Conservation (phyloP, 2,329 filamentous ascomycete genomes). For the Beauveria pseudobassiana region DNA sequence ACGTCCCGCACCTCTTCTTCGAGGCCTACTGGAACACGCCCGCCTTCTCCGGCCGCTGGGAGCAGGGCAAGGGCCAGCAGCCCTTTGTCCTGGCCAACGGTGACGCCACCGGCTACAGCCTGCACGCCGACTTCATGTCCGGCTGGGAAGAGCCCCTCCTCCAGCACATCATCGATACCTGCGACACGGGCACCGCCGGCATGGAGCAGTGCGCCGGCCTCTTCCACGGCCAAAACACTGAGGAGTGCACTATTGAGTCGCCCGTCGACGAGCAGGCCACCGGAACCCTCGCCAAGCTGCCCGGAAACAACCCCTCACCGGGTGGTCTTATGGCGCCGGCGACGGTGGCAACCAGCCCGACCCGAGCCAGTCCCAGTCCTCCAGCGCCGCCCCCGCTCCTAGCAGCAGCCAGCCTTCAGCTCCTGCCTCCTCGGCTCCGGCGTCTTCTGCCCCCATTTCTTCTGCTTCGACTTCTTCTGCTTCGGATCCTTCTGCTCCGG, state of each 20-base stretch:
- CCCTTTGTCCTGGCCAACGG: conserved; percentile 65
- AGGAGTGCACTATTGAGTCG: conserved; percentile 43
- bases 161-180: conserved; percentile 59
- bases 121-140: conserved; percentile 66
- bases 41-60: conserved; percentile 44
- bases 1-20: conserved; percentile 50
- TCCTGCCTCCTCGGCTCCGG: not conserved
- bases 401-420: not conserved
- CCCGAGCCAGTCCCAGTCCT: not conserved
- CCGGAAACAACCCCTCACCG: conserved; percentile 48
- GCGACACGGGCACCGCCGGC: conserved; percentile 50
- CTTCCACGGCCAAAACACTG: conserved; percentile 43
- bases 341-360: not conserved
- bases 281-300: conserved; percentile 39
- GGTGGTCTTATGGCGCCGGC: conserved; percentile 37
- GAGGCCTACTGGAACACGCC: conserved; percentile 56
- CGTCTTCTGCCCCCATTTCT: not conserved
- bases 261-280: conserved; percentile 38
- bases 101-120: conserved; percentile 61
- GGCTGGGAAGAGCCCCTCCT: conserved; percentile 62
- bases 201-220: conserved; percentile 58
- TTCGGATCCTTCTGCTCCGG: not conserved
- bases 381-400: not conserved
- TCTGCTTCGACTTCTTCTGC: not conserved
- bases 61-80: conserved; percentile 44